phyloP scores from a whole-genome alignment of 2,329 filamentous ascomycete genomes.

The Xylariaceae sp. region DNA sequence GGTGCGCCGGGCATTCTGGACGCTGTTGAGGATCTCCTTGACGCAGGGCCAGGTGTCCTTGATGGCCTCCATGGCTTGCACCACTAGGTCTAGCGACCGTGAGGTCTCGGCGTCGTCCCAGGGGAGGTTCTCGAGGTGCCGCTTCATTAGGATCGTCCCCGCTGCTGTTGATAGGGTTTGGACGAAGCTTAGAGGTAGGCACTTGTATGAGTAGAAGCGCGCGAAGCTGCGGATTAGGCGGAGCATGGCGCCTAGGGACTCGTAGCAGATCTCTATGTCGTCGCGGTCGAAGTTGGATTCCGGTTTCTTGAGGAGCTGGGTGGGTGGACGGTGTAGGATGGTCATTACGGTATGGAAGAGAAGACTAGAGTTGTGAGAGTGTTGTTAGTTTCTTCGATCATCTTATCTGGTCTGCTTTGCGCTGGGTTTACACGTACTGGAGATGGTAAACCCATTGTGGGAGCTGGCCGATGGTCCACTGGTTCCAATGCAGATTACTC shows the following conservation, averaged over 20 bases:
- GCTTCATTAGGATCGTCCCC: slow-evolving; percentile 45
- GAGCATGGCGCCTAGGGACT: slow-evolving; percentile 44
- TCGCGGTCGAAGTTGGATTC: slow-evolving; percentile 35
- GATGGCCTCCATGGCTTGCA: slow-evolving; percentile 49
- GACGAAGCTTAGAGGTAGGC: slow-evolving; percentile 45
- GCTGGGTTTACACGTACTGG: slow-evolving; percentile 29
- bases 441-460: slow-evolving; percentile 45
- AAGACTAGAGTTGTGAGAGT: slow-evolving; percentile 33
- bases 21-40: slow-evolving; percentile 39
- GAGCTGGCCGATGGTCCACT: slow-evolving; percentile 46
- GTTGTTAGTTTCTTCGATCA: neutral
- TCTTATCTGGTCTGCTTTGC: neutral
- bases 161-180: slow-evolving; percentile 47
- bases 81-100: slow-evolving; percentile 44
- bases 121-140: slow-evolving; percentile 38
- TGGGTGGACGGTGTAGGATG: slow-evolving; percentile 47
- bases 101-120: slow-evolving; percentile 46
- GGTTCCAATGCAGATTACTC: slow-evolving; percentile 47
- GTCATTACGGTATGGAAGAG: slow-evolving; percentile 50
- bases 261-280: slow-evolving; percentile 48
- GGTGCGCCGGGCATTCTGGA: slow-evolving; percentile 23
- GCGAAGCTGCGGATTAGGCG: slow-evolving; percentile 43
- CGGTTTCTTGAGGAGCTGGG: slow-evolving; percentile 39
- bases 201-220: slow-evolving; percentile 41
- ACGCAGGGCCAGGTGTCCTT: slow-evolving; percentile 47